Evolutionary conservation across 129 eudicot genomes (phyloP).

Genomic region (Helichrysum umbraculigerum): DNA sequence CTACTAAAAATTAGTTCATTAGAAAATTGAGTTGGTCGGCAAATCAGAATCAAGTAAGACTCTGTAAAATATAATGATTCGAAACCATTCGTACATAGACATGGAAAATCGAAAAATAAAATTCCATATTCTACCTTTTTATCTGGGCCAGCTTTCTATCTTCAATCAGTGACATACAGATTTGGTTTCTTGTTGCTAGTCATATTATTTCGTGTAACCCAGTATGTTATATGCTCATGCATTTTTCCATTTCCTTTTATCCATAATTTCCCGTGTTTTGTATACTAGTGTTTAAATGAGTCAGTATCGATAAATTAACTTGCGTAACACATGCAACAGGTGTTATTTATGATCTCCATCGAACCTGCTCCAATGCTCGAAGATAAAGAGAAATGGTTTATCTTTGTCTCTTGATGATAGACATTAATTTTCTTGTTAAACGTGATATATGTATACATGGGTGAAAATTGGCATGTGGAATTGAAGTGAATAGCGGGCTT

Average conservation of each 20-base stretch:
- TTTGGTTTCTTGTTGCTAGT: conserved; percentile 15
- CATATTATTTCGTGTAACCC: conserved; percentile 4
- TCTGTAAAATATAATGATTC: conserved; percentile 9
- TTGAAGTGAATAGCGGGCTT: background rate
- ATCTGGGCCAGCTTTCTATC: background rate
- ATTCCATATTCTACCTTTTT: conserved; percentile 10
- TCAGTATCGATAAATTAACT: conserved; percentile 26
- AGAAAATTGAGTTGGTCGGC: conserved; percentile 2
- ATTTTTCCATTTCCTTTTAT: conserved; percentile 8
- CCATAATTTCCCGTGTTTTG: background rate
- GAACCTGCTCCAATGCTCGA: conserved; percentile 99
- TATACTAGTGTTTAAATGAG: conserved; percentile 21
- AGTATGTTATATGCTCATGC: conserved; percentile 7
- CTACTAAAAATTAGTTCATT: background rate
- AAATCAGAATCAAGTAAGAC: background rate
- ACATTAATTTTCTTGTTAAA: conserved; percentile 13
- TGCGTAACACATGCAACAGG: conserved; percentile 45
- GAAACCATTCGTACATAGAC: conserved; percentile 1
- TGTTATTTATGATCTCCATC: conserved; percentile 93
- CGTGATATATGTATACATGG: conserved; percentile 9
- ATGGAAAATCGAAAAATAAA: conserved; percentile 1
- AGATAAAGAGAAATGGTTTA: conserved; percentile 97
- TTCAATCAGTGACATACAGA: conserved; percentile 13
- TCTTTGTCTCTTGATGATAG: conserved; percentile 24
- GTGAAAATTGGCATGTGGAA: conserved; percentile 8